Evolutionary conservation across 345 rosid species (phyloP).

Genomic region (rapeseed (Brassica napus)): DNA sequence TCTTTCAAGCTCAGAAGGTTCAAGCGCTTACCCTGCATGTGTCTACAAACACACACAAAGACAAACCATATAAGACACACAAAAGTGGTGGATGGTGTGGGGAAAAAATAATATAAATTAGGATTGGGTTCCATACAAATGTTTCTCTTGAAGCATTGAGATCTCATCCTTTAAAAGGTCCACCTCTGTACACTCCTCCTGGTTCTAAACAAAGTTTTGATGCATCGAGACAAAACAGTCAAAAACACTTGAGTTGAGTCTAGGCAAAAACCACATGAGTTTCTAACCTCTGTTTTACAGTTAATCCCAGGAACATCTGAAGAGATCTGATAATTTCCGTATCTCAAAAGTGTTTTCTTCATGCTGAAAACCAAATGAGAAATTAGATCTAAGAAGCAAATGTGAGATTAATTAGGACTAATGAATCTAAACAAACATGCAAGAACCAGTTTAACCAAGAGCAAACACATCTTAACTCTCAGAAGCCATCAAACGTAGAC

Average conservation of each 20-base stretch:
- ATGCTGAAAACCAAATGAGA: conserved; percentile 40
- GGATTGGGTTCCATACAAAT: conserved; percentile 53
- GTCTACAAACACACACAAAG: conserved; percentile 44
- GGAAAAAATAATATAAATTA: not conserved
- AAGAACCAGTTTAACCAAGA: conserved; percentile 4
- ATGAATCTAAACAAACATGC: conserved; percentile 31
- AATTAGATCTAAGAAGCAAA: not conserved
- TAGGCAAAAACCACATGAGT: not conserved
- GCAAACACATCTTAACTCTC: not conserved
- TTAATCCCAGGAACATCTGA: conserved; percentile 49
- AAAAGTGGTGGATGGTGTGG: not conserved
- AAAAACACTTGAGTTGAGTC: not conserved
- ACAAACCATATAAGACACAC: not conserved
- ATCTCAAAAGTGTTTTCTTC: conserved; percentile 77
- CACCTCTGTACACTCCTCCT: conserved; percentile 56
- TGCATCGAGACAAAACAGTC: not conserved
- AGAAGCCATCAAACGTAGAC: not conserved
- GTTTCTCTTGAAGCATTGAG: conserved; percentile 67
- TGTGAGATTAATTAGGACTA: not conserved
- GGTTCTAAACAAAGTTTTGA: conserved; percentile 28
- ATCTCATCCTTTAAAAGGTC: conserved; percentile 63
- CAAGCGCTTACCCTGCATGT: conserved; percentile 67
- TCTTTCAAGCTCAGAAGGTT: conserved; percentile 65
- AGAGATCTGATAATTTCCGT: conserved; percentile 50
- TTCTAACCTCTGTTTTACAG: conserved; percentile 58